phyloP scores from a whole-genome alignment of 768 basidiomycete species.

The Amylocystis lapponica region DNA sequence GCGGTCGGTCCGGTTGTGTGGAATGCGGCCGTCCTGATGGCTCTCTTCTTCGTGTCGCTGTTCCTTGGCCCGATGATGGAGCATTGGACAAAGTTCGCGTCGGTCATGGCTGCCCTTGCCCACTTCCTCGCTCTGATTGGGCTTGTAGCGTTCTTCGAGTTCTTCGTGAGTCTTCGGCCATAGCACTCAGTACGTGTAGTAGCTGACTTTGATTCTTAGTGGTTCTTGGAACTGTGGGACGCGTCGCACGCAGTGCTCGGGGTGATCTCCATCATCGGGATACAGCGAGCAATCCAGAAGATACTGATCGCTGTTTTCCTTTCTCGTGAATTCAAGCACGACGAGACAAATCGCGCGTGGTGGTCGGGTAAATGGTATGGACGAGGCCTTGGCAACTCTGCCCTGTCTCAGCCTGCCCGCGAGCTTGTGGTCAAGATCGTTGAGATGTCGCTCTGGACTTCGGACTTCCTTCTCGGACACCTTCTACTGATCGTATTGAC shows the following conservation, averaged over 20 bases:
- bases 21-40: constrained; percentile 85
- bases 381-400: constrained; percentile 83
- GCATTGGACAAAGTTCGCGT: constrained; percentile 81
- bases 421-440: constrained; percentile 98
- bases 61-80: constrained; percentile 89
- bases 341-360: constrained; percentile 98
- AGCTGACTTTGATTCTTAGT: constrained; percentile 38
- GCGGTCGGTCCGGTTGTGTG: constrained; percentile 90
- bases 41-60: constrained; percentile 87
- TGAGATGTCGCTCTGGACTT: constrained; percentile 95
- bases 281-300: constrained; percentile 93
- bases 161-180: constrained; percentile 62
- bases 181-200: constrained; percentile 11
- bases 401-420: constrained; percentile 91
- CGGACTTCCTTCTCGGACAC: constrained; percentile 87
- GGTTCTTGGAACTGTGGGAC: constrained; percentile 97
- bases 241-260: constrained; percentile 95
- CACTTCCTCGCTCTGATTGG: constrained; percentile 81
- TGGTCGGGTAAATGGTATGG: constrained; percentile 99
- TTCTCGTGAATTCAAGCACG: constrained; percentile 96
- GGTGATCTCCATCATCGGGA: constrained; percentile 79
- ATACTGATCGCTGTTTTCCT: constrained; percentile 91
- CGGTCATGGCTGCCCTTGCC: constrained; percentile 88
- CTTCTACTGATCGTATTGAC: constrained; percentile 85
- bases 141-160: constrained; percentile 87